Conservation (phyloP, 192 early-diverging fungal genomes). For the Fimicolochytrium jonesii region DNA sequence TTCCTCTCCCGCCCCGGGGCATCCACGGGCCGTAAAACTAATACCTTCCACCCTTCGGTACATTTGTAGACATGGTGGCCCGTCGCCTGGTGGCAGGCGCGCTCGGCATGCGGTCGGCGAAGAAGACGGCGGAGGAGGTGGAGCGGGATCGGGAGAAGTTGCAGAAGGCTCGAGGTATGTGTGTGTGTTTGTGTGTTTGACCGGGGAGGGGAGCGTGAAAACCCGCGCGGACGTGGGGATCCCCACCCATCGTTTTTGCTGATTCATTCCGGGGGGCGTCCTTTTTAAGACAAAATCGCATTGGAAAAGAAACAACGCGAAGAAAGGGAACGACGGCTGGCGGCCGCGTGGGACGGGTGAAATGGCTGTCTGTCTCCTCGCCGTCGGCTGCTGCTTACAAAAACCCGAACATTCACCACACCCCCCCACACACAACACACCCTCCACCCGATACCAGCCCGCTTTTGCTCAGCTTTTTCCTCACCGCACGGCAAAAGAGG, state of each 20-base stretch:
- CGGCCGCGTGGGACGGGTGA: no score
- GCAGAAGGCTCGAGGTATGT: constrained; percentile 28
- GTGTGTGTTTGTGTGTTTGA: background rate
- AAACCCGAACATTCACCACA: no score
- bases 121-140: constrained; percentile 31
- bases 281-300: background rate
- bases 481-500: no score
- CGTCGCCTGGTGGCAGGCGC: constrained; percentile 70
- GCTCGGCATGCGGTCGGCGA: constrained; percentile 52
- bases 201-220: no score
- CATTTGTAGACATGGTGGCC: constrained; percentile 68
- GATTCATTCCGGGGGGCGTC: background rate
- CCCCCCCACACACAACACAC: no score
- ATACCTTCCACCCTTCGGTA: background rate
- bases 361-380: no score
- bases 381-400: no score
- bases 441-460: no score
- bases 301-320: background rate
- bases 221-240: no score
- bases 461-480: no score
- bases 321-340: no score
- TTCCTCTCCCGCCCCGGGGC: no score
- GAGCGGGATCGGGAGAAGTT: constrained; percentile 34
- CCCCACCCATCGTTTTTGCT: background rate
- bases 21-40: background rate